phyloP scores from a whole-genome alignment of 2,329 filamentous ascomycete genomes.

The Cladobotryum protrusum region DNA sequence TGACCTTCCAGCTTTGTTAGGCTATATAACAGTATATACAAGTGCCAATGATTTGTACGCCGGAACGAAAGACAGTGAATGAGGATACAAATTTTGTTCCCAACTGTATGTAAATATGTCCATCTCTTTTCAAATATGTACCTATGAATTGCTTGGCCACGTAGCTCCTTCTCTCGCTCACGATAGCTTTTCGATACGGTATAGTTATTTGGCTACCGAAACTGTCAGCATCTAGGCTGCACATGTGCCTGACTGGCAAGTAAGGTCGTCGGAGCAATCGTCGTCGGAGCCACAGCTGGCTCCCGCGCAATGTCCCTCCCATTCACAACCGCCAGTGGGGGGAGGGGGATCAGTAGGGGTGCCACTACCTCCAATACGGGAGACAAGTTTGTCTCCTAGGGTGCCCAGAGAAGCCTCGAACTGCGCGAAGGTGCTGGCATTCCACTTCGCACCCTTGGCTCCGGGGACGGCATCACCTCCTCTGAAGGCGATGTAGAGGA shows the following conservation, averaged over 20 bases:
- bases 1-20: too few relatives aligned
- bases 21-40: too few relatives aligned
- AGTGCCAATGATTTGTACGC: too few relatives aligned
- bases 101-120: too few relatives aligned
- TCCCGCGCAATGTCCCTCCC: conserved; percentile 8
- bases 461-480: conserved; percentile 50
- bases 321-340: conserved; percentile 1
- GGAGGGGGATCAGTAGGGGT: not conserved
- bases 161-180: not conserved
- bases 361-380: conserved; percentile 20
- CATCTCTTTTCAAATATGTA: too few relatives aligned
- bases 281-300: conserved; percentile 7
- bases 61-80: too few relatives aligned
- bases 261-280: conserved; percentile 8
- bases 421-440: conserved; percentile 34
- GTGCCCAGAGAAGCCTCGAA: conserved; percentile 38
- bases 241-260: conserved; percentile 4
- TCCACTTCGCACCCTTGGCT: conserved; percentile 44
- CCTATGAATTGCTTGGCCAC: not conserved
- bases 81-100: too few relatives aligned
- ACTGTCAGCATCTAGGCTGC: not conserved
- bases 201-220: not conserved
- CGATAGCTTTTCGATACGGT: not conserved
- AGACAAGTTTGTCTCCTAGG: conserved; percentile 42
- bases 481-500: conserved; percentile 54